Conservation (phyloP, 805 yeast species). For the Torulaspora delbrueckii region DNA sequence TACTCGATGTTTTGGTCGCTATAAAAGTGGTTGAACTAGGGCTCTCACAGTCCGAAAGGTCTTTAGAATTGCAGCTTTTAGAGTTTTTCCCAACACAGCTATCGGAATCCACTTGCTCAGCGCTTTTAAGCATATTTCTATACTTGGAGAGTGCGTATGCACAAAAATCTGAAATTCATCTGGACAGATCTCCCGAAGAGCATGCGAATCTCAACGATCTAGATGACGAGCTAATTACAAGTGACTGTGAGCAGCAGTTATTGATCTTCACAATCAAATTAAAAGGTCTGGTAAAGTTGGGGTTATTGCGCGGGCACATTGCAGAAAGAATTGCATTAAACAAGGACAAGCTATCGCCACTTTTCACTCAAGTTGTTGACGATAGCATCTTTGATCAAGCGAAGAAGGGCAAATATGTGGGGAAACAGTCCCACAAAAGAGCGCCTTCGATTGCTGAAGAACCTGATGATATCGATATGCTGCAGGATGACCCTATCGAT, state of each 20-base stretch:
- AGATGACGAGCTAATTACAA: constrained; percentile 5
- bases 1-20: constrained; percentile 26
- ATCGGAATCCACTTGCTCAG: constrained; percentile 8
- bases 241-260: constrained; percentile 23
- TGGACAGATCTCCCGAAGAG: constrained; percentile 27
- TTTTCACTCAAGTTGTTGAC: constrained; percentile 23
- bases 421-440: background rate
- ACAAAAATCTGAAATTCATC: constrained; percentile 15
- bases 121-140: constrained; percentile 22
- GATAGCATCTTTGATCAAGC: constrained; percentile 22
- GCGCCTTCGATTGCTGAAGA: constrained; percentile 9
- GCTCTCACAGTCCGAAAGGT: constrained; percentile 21
- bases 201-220: constrained; percentile 26
- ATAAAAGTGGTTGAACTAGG: constrained; percentile 29
- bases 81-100: constrained; percentile 17
- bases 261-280: constrained; percentile 29
- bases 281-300: constrained; percentile 26
- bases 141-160: constrained; percentile 28
- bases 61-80: constrained; percentile 20
- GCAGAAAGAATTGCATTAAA: constrained; percentile 23
- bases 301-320: constrained; percentile 15
- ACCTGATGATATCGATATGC: constrained; percentile 10
- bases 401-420: constrained; percentile 1
- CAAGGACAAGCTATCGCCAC: constrained; percentile 24
- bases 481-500: constrained; percentile 12